Base-by-base conservation (phyloP, 129 eudicot genomes). In the Pseudognaphalium luteoalbum region DNA sequence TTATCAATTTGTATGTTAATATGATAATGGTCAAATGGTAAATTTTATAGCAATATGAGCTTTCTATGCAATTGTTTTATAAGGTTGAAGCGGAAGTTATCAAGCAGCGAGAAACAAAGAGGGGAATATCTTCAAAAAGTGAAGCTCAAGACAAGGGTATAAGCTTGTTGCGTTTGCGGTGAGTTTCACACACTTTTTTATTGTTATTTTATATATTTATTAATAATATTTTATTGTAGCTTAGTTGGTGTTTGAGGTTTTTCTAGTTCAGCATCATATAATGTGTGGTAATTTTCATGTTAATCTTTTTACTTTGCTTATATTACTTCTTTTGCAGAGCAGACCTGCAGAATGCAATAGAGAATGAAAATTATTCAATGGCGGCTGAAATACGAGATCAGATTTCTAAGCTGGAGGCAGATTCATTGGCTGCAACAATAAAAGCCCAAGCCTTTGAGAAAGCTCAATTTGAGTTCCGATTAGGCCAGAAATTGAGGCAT, bases 401-500 rank as follows among this genome's bases (percentile, higher is more conserved):
- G 69, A 88, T 93, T 65, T 88, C 97, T 71, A 84, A 88, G 82
- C 81, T 93, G 58, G 97, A 93, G 86, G 89, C 96, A 0, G 92
- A 93, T 84, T 85, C 96, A 81, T 80, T 93, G 75, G 87, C 91
- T 83, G 96, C 89, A 63, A 84, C 98, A 19, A 68, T 89, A 28
- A 93, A 84, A 76, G 97, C 96, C 73, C 96, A 87, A 82, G 92
- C 96, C 25, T 93, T 83, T 80, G 85, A 84, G 69, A 88, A 80
- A 69, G 87, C 91, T 42, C 82, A 88, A 67, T 93, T 85, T 78
- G 83, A 81, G 78, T 91, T 88, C 71, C 98, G 96, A 28, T 87
- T 93, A 87, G 98, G 97, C 75, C 98, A 93, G 85, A 93, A 93
- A 91, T 81, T 93, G 75, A 87, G 71, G 81, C 98, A 93, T 72